Evolutionary conservation across 1,139 yeast species (phyloP).

Genomic region (Saccharomyces pastorianus): DNA sequence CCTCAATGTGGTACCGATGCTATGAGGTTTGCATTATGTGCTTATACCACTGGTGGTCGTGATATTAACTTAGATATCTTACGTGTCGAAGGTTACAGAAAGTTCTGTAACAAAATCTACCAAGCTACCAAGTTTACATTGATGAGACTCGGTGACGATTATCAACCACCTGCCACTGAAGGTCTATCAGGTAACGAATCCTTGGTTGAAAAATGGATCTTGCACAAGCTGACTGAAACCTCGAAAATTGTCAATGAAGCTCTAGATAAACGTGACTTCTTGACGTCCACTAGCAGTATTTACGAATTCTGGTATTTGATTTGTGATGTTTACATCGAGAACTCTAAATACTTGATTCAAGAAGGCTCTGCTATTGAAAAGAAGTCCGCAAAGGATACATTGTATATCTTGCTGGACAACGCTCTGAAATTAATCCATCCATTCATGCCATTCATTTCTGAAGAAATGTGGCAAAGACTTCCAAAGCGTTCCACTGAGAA

Average conservation of each 20-base stretch:
- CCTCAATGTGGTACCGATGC: conserved; percentile 99
- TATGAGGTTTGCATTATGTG: conserved; percentile 93
- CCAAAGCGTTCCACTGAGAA: conserved; percentile 76
- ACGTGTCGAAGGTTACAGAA: conserved; percentile 97
- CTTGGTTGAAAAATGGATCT: conserved; percentile 92
- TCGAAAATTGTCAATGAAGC: conserved; percentile 56
- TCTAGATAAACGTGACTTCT: conserved; percentile 79
- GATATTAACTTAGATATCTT: conserved; percentile 92
- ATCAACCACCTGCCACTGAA: conserved; percentile 63
- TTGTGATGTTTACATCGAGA: conserved; percentile 96
- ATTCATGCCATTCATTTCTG: conserved; percentile 94
- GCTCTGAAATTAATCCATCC: conserved; percentile 93
- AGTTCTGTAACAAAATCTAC: conserved; percentile 97
- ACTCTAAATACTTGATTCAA: conserved; percentile 83
- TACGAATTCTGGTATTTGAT: conserved; percentile 93
- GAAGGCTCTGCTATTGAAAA: conserved; percentile 83
- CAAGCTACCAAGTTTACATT: conserved; percentile 97
- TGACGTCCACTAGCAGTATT: conserved; percentile 76
- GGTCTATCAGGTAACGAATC: conserved; percentile 71
- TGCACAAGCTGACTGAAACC: conserved; percentile 72
- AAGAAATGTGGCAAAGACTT: conserved; percentile 97
- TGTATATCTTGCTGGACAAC: conserved; percentile 86
- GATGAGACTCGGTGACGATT: conserved; percentile 86
- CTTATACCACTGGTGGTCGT: conserved; percentile 97
- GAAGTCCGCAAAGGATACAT: conserved; percentile 86